Evolutionary conservation across 129 eudicot species (phyloP), one percentile per base, ranked within the genome.

Genomic region (Mikania micrantha): DNA sequence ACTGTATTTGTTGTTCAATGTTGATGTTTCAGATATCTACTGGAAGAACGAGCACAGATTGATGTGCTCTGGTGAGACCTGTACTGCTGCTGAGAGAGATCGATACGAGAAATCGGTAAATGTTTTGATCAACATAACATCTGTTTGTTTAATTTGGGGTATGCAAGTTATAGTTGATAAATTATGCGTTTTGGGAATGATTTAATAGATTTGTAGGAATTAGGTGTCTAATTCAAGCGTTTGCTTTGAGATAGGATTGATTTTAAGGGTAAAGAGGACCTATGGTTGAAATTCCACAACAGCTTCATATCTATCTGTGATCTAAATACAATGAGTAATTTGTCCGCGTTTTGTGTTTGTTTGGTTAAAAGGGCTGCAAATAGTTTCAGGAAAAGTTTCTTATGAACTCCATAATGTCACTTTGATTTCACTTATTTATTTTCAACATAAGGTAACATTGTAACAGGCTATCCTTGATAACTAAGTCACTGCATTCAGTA

Each of bases 41-140:
- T 89, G 99, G 99, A 93, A 93, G 99, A 79, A 67, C 15, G 99
- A 93, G 87, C 99, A 93, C 53, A 84, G 99, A 2, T 74, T 93
- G 90, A 85, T 72, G 86, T 93, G 96, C 66, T 78, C 90, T 13
- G 89, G 95, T 29, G 99, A 93, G 81, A 77, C 75, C 63, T 93
- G 99, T 71, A 92, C 99, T 78, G 88, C 99, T 79, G 42, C 99
- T 12, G 99, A 93, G 85, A 81, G 99, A 67, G 96, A 89, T 86
- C 95, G 93, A 22, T 93, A 84, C 64, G 96, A 93, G 82, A 93
- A 76, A 86, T 35, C 96, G 88, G 99, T 93, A 80, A 45, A 9
- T 71, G 0, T 19, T 52, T 28, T 69, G 2, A 50, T 19, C 34
- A 17, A 4, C 7, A 20, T 45, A 21, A 3, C 31, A 19, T 76